Evolutionary conservation across 73 alveolate genomes (phyloP), one percentile per base, ranked within the genome.

Genomic region (Uronychia setigera): DNA sequence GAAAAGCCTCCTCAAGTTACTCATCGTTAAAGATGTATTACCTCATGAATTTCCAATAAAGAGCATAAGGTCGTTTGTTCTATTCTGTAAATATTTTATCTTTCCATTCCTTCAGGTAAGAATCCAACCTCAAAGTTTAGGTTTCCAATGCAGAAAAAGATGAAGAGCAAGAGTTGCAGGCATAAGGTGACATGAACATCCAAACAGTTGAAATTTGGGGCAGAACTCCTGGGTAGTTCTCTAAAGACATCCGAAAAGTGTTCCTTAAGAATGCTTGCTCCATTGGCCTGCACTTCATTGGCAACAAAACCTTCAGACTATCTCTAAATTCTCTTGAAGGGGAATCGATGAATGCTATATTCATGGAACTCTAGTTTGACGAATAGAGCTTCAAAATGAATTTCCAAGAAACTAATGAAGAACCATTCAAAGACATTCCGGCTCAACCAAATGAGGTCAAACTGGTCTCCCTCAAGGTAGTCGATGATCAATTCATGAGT

Each of bases 171-270:
- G 67, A 46, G n/a, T 5, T 5, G 67, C 67, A 46, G n/a, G 67
- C 32, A 67, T 13, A 1, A 28, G 79, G 79, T 26, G 79, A 46
- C 5, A 19, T 46, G 5, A 46, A 46, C 19, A 11, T 46, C 67
- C 67, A 46, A 19, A 46, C 67, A 46, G 79, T 85, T 26, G 91
- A 85, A 31, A 34, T 85, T 0, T 85, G 91, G 91, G 91, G 91
- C 25, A 34, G 91, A 14, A 30, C 91, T 1, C 91, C 91, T 77
- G 91, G 91, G 1, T 57, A 35, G 29, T 60, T 85, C 28, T 29
- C 74, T 25, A 31, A 28, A 19, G 81, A 60, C 26, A 59, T 84
- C 19, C 75, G 77, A 57, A 34, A 35, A 1, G 33, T 11, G n/a
- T 75, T 85, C 46, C 58, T 85, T 1, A 76, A 85, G 58, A 77